Evolutionary conservation across 805 yeast genomes (phyloP).

Genomic region (Diddensiella caesifluorescens): DNA sequence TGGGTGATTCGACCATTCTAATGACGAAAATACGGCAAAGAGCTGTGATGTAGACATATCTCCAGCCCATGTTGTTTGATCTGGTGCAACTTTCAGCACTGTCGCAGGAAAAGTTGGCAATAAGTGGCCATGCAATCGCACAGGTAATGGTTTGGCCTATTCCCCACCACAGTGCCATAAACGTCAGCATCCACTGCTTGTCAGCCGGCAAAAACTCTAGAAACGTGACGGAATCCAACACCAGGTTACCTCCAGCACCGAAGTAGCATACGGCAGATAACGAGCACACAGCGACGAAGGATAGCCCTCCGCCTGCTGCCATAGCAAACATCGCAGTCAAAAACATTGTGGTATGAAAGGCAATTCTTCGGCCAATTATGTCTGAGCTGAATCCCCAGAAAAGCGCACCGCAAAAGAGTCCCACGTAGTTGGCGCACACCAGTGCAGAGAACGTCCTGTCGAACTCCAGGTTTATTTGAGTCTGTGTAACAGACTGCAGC

Average conservation of each 20-base stretch:
- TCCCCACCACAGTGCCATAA: slow-evolving; percentile 59
- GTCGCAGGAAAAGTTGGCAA: slow-evolving; percentile 46
- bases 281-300: slow-evolving; percentile 46
- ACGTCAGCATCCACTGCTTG: slow-evolving; percentile 47
- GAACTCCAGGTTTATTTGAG: slow-evolving; percentile 45
- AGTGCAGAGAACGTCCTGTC: slow-evolving; percentile 41
- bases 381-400: slow-evolving; percentile 55
- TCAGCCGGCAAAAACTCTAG: slow-evolving; percentile 49
- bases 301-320: slow-evolving; percentile 48
- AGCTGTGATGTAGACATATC: slow-evolving; percentile 51
- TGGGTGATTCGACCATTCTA: slow-evolving; percentile 51
- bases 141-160: slow-evolving; percentile 53
- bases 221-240: slow-evolving; percentile 49
- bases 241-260: slow-evolving; percentile 55
- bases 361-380: slow-evolving; percentile 47
- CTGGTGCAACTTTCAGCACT: slow-evolving; percentile 41
- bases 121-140: slow-evolving; percentile 51
- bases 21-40: slow-evolving; percentile 43
- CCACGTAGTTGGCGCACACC: slow-evolving; percentile 45
- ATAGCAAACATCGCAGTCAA: slow-evolving; percentile 48
- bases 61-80: slow-evolving; percentile 52
- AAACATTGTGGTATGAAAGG: slow-evolving; percentile 47
- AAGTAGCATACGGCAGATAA: slow-evolving; percentile 42
- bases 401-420: slow-evolving; percentile 48
- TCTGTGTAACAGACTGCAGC: slow-evolving; percentile 43